Base-by-base conservation (phyloP, 768 basidiomycete species). In the Serendipita sp. region DNA sequence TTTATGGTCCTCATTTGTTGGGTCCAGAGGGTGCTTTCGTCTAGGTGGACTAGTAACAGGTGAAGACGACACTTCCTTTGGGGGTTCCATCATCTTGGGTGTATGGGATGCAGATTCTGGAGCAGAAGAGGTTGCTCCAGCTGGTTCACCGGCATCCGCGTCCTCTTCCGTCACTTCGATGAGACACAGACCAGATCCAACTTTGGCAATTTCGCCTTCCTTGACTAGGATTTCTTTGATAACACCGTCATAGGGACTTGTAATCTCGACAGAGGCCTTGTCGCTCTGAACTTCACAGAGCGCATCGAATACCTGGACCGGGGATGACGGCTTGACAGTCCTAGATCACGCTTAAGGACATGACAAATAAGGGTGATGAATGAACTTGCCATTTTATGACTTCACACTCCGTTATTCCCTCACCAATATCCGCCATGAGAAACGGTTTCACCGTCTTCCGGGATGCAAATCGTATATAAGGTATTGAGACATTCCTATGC, bases 201-300 rank as follows among this genome's bases (percentile, higher is more conserved):
- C 90, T 69, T 89, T 89, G 20, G 88, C 88, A 17, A 92, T 78
- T 69, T 89, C 81, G 20, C 90, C 90, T 70, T 90, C 88, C 66
- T 83, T 74, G 17, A 90, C 88, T 1, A 89, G 75, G 3, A 92
- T 72, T 65, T 86, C 79, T 65, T 79, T 82, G 51, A 93, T 75
- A 33, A 83, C 74, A 3, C 90, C 90, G 43, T 90, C 85, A 68
- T 79, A 91, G 1, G 90, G 90, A 63, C 85, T 86, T 2, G 90
- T 93, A 62, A 94, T 91, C 72, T 93, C 90, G 26, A 93, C 90
- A 71, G 83, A 86, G 1, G 89, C 90, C 71, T 92, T 92, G 79
- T 92, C 90, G 65, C 84, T 86, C 74, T 91, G 89, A 2, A 92
- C 89, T 65, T 92, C 90, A 69, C 88, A 90, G 3, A 91, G 75